Evolutionary conservation across 2,329 filamentous ascomycete genomes (phyloP).

Genomic region (Sphaerulina musiva): DNA sequence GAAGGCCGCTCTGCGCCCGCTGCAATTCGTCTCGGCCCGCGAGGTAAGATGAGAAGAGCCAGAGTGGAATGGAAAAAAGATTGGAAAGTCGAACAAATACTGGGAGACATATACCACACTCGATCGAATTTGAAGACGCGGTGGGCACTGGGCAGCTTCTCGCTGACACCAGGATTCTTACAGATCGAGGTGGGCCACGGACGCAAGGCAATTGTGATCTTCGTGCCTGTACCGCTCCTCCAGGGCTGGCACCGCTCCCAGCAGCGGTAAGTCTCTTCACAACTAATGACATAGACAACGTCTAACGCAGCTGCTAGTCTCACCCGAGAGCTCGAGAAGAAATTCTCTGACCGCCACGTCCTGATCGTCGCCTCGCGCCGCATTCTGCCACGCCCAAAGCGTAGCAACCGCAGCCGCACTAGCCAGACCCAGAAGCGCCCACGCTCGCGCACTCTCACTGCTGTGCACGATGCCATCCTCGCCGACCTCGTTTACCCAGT

Average conservation of each 20-base stretch:
- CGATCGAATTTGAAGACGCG: constrained; percentile 43
- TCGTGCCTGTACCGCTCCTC: constrained; percentile 99
- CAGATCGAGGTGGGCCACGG: constrained; percentile 99
- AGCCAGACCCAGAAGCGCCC: constrained; percentile 98
- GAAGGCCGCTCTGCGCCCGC: constrained; percentile 88
- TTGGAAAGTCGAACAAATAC: background rate
- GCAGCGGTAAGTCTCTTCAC: constrained; percentile 72
- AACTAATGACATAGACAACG: constrained; percentile 8
- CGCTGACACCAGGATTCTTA: constrained; percentile 52
- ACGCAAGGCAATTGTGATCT: constrained; percentile 99
- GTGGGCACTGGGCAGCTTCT: constrained; percentile 50
- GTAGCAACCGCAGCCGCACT: constrained; percentile 92
- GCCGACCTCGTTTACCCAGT: constrained; percentile 98
- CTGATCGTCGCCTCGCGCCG: constrained; percentile 98
- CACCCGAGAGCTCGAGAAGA: constrained; percentile 99
- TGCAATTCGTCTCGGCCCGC: constrained; percentile 97
- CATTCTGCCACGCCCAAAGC: constrained; percentile 97
- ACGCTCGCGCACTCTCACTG: constrained; percentile 93
- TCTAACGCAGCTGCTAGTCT: constrained; percentile 53
- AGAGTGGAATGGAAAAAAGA: background rate
- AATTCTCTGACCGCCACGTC: constrained; percentile 99
- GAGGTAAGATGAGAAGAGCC: constrained; percentile 68
- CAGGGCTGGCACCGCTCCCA: constrained; percentile 98
- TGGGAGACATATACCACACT: constrained; percentile 9
- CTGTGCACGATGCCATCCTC: constrained; percentile 98